Conservation (phyloP, 768 basidiomycete genomes). For the Mycena indigotica region DNA sequence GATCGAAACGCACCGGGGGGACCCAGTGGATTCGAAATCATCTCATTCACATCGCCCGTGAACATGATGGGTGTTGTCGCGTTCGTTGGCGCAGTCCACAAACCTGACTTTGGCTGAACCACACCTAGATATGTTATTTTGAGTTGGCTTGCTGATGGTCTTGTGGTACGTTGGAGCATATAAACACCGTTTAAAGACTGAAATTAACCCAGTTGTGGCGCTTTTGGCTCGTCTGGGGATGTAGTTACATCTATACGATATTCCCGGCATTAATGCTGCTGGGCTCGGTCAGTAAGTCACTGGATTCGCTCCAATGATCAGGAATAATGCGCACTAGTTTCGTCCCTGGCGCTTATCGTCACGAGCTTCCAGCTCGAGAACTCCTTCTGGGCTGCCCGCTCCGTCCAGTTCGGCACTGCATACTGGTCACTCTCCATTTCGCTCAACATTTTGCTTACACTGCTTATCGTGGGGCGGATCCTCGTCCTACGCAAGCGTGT, state of each 20-base stretch:
- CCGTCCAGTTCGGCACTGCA: conserved; percentile 35
- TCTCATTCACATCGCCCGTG: background rate
- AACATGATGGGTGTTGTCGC: conserved; percentile 2
- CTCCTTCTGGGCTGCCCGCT: too few species aligned
- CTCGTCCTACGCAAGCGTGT: conserved; percentile 29
- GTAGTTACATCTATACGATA: background rate
- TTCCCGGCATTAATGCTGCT: background rate
- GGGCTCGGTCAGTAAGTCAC: too few species aligned
- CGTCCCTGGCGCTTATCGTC: conserved; percentile 14
- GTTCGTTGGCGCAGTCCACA: background rate
- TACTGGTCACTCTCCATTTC: conserved; percentile 40
- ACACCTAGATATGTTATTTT: conserved; percentile 8
- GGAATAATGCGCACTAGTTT: background rate
- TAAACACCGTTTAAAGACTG: background rate
- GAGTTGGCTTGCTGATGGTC: conserved; percentile 16
- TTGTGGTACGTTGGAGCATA: conserved; percentile 8
- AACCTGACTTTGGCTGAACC: conserved; percentile 22
- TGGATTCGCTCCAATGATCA: background rate
- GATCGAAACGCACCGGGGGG: conserved; percentile 25
- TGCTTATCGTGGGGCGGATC: conserved; percentile 39
- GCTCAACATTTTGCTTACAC: conserved; percentile 40
- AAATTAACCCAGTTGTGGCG: background rate
- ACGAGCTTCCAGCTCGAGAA: conserved; percentile 10
- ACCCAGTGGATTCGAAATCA: conserved; percentile 10
- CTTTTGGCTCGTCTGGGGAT: background rate